These are phyloP conservation scores for Eucalyptus albens DNA, from an alignment of 345 rosid genomes.

Conservation along the genomic window DNA sequence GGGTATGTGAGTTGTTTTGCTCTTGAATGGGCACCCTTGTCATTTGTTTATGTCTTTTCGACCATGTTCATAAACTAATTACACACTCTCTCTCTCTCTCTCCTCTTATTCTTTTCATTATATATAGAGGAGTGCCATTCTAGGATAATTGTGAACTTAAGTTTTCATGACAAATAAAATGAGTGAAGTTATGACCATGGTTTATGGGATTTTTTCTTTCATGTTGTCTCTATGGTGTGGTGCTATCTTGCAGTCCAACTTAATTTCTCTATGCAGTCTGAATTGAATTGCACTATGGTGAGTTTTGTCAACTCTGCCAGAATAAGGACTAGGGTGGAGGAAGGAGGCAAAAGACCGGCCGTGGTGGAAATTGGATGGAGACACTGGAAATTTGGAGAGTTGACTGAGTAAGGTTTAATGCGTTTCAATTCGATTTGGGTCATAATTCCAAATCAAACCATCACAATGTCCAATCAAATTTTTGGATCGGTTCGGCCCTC, in stretches of 20 bases:
- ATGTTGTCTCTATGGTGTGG: too few relatives aligned
- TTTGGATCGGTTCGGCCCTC: not conserved
- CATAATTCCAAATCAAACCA: not conserved
- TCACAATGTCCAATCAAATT: not conserved
- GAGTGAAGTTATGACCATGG: not conserved
- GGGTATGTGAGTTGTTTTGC: too few relatives aligned
- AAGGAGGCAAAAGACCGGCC: not conserved
- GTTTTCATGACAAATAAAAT: not conserved
- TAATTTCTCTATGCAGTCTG: not conserved
- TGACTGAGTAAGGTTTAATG: not conserved
- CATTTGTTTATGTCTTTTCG: too few relatives aligned
- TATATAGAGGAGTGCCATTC: not conserved
- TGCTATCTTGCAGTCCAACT: not conserved
- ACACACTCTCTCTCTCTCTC: too few relatives aligned
- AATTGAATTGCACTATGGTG: not conserved
- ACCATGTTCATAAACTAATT: too few relatives aligned
- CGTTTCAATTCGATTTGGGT: not conserved
- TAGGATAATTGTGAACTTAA: not conserved
- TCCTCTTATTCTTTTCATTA: not conserved
- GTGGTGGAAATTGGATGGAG: not conserved
- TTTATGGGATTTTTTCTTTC: not conserved
- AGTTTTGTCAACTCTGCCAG: fast-evolving
- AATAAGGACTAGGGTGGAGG: not conserved
- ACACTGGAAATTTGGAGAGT: not conserved
- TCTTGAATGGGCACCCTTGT: too few relatives aligned